Base-by-base conservation (phyloP, 2,329 filamentous ascomycete genomes). In the Amesomyces nigricolor region DNA sequence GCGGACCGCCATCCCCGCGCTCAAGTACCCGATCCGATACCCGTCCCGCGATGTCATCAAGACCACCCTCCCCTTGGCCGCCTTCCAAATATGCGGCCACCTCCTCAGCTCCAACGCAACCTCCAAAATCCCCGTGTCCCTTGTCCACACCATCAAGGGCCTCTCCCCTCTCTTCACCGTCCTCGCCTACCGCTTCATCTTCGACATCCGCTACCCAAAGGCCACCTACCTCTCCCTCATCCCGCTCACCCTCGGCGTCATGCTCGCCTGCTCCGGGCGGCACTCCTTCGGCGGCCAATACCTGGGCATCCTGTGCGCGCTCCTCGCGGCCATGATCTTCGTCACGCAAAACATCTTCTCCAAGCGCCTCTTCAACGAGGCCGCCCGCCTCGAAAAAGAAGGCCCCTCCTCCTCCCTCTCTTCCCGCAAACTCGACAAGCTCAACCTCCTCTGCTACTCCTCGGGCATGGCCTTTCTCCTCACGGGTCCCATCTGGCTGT, bases 311-410 rank as follows among this genome's bases (percentile, higher is more conserved):
- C 66, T 92, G 10, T 92, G 91, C 66, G 91, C 94, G 3, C 86
- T 99, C 38, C 76, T 89, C 35, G 91, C 90, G n/a, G 90, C 94
- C 7, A 76, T 97, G 54, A 87, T 97, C 61, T 99, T 99, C 67
- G 94, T 99, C 37, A 94, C 91, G 0, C 94, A 99, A 68, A 99
- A 99, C 68, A 99, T 99, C 55, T 95, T 96, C 62, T 97, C 92
- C 17, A 99, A 99, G 73, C 89, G 90, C 62, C 83, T 99, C 9
- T 99, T 99, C 77, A 99, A 96, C 70, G 91, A 96, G 68, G 90
- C 89, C 6, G 87, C 90, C 6, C 85, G 85, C 56, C 88, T 89
- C 2, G 92, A 96, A 71, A 83, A 85, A 7, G 89, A 96, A 52
- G 81, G 81, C 1, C 17, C 17, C 17, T 26, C 22, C 22, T 26